phyloP scores from a whole-genome alignment of 208 protist species.

The Strigomonas culicis region DNA sequence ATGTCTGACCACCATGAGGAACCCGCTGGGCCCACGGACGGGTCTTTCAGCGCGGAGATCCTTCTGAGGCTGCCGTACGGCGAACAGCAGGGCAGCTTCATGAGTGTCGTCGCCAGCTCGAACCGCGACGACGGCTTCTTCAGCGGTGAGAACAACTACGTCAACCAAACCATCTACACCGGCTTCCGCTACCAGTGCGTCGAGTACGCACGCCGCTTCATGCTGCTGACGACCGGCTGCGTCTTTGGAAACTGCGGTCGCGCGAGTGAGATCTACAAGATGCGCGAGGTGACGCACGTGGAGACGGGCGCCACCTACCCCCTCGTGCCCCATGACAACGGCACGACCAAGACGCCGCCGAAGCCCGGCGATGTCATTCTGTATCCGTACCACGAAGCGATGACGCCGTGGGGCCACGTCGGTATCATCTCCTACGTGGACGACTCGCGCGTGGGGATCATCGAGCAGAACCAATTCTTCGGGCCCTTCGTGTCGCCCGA shows the following conservation, averaged over 20 bases:
- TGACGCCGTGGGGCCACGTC: conserved; percentile 70
- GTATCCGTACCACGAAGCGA: conserved; percentile 46
- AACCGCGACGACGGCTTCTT: conserved; percentile 84
- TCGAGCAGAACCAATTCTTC: conserved; percentile 77
- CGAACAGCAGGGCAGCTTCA: conserved; percentile 67
- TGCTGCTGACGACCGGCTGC: conserved; percentile 71
- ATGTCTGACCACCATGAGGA: background rate
- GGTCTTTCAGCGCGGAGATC: background rate
- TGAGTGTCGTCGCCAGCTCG: conserved; percentile 53
- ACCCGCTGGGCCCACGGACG: background rate
- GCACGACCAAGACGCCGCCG: conserved; percentile 30
- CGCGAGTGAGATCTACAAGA: conserved; percentile 68
- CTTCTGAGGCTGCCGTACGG: conserved; percentile 40
- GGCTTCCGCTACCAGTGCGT: conserved; percentile 82
- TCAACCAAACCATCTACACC: conserved; percentile 57
- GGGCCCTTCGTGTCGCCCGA: conserved; percentile 37
- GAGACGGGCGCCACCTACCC: conserved; percentile 46
- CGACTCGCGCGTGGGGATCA: conserved; percentile 53
- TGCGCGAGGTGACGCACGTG: conserved; percentile 52
- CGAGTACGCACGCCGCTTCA: conserved; percentile 72
- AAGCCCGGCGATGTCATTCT: conserved; percentile 64
- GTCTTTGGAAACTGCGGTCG: conserved; percentile 62
- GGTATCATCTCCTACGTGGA: conserved; percentile 72
- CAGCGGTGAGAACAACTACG: conserved; percentile 76
- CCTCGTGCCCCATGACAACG: conserved; percentile 50